Base-by-base conservation (phyloP, 2,329 filamentous ascomycete genomes). In the Claviceps citrina region DNA sequence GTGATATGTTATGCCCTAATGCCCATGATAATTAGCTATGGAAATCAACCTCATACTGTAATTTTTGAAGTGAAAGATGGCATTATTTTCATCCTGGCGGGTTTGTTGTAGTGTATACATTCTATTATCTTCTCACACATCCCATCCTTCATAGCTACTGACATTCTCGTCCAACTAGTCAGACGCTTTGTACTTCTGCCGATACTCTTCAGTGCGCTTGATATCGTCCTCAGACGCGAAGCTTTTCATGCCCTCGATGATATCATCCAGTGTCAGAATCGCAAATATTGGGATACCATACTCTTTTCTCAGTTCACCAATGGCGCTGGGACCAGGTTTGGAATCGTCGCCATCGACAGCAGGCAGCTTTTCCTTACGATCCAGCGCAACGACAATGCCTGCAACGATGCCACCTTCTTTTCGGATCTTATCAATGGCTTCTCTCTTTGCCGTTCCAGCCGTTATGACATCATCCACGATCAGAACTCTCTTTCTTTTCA, bases 391-490 rank as follows among this genome's bases (percentile, higher is more conserved):
- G 16, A 95, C 73, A 42, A 96, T 87, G 24, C 86, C 89, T 3
- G 81, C 82, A 18, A 96, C 76, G 38, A 73, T 75, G 2, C 89
- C 91, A 3, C 89, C 91, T 57, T 93, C 81, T 51, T 76, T 76
- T 51, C 77, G 72, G 57, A 96, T 94, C 60, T 94, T 91, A 40
- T 77, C 77, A 44, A 96, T 86, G 12, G 89, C 85, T 60, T 96
- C 87, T 43, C 86, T 73, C 65, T 95, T 87, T 31, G 91, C 91
- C 1, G 87, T 96, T 22, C 91, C 91, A 1, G 86, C 89, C 1
- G 87, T 95, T 54, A 96, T 89, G 42, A 98, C 89, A 63, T 96
- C 91, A 66, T 98, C 91, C 31, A 98, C 80, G 50, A 98, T 83
- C 26, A 98, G 70, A 13, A 95, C 77, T 44, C 73, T 76, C 71